Evolutionary conservation across 768 basidiomycete genomes (phyloP).

Genomic region (Leccinum rimulosum): DNA sequence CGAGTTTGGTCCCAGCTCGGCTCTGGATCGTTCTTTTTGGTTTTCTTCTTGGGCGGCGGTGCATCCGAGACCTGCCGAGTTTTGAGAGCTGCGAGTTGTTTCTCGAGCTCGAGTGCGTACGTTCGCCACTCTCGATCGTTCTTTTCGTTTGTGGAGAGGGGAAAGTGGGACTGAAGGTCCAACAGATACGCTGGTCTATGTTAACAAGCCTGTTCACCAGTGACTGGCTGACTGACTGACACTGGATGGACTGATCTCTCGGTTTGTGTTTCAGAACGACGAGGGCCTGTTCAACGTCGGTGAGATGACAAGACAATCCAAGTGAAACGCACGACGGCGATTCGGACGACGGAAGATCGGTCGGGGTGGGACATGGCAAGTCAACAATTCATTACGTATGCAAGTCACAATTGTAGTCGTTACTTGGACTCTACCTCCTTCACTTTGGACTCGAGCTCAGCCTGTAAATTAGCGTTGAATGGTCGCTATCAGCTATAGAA

Average conservation of each 20-base stretch:
- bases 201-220: not conserved
- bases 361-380: conserved; percentile 4
- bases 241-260: conserved; percentile 21
- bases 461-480: conserved; percentile 20
- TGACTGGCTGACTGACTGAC: conserved; percentile 9
- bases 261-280: conserved; percentile 26
- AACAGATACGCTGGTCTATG: conserved; percentile 25
- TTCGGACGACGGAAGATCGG: conserved; percentile 8
- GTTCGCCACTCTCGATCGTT: conserved; percentile 19
- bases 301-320: not conserved
- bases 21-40: conserved; percentile 21
- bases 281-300: conserved; percentile 14
- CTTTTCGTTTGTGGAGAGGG: not conserved
- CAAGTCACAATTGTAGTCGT: not conserved
- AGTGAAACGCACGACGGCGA: conserved; percentile 25
- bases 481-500: conserved; percentile 11
- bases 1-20: conserved; percentile 24
- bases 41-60: conserved; percentile 27
- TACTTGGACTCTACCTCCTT: conserved; percentile 18
- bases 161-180: conserved; percentile 27
- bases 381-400: not conserved
- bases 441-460: conserved; percentile 29
- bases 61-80: not conserved
- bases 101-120: conserved; percentile 31
- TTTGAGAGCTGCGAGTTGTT: conserved; percentile 20